phyloP scores from a whole-genome alignment of 2,329 filamentous ascomycete genomes.

The Sarocladium brachiariae region DNA sequence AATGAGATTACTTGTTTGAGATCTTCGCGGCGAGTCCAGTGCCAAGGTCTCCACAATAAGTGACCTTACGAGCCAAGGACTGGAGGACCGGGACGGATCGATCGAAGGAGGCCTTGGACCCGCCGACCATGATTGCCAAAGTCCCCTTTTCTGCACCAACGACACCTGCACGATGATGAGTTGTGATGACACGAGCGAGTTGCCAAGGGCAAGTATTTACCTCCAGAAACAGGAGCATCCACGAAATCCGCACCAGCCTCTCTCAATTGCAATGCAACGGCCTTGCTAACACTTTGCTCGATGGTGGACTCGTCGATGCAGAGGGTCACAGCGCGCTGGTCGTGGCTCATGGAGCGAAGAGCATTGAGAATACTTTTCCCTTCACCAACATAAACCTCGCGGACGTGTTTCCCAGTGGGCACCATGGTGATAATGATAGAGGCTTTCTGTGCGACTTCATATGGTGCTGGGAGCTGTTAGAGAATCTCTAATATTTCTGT shows the following conservation, averaged over 20 bases:
- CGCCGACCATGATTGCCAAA: not conserved
- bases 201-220: not conserved
- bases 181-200: not conserved
- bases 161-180: not conserved
- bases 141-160: not conserved
- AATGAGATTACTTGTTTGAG: not conserved
- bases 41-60: not conserved
- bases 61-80: not conserved
- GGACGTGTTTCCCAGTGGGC: not conserved
- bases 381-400: not conserved
- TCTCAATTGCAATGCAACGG: not conserved
- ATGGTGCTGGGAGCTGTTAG: not conserved
- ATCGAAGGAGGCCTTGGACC: not conserved
- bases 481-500: not conserved
- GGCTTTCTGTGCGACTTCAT: not conserved
- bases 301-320: slow-evolving; percentile 2
- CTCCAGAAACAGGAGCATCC: not conserved
- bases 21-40: slow-evolving; percentile 1
- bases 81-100: not conserved
- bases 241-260: not conserved
- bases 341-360: not conserved
- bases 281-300: slow-evolving; percentile 1
- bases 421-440: slow-evolving; percentile 1
- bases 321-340: not conserved
- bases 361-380: not conserved